Conservation (phyloP, 192 early-diverging fungal genomes). For the Coemansia sp. region DNA sequence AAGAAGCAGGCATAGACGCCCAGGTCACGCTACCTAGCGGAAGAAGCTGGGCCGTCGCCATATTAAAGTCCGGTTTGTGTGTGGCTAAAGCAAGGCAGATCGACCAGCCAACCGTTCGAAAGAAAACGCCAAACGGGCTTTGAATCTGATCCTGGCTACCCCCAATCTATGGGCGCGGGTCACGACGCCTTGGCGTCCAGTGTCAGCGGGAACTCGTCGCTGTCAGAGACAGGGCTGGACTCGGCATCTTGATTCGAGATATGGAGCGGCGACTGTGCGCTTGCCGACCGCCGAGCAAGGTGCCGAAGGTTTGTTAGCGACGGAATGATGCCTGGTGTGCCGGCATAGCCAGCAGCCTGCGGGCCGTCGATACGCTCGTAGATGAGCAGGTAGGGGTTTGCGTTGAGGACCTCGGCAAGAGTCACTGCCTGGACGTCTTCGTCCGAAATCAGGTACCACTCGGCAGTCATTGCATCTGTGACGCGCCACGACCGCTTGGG, state of each 20-base stretch:
- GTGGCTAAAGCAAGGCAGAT: background rate
- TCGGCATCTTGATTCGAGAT: background rate
- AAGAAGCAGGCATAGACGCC: too few relatives aligned
- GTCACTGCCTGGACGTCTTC: conserved; percentile 58
- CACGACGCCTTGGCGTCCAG: background rate
- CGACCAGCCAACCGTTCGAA: too few relatives aligned
- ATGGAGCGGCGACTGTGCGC: conserved; percentile 13
- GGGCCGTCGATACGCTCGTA: conserved; percentile 55
- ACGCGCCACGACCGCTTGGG: conserved; percentile 43
- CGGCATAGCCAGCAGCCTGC: conserved; percentile 16
- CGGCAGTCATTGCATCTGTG: conserved; percentile 39
- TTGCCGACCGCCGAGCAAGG: conserved; percentile 31
- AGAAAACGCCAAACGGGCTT: background rate
- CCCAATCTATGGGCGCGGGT: conserved; percentile 9
- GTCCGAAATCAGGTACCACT: conserved; percentile 68
- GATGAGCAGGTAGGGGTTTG: conserved; percentile 68
- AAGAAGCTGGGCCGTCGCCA: conserved; percentile 49
- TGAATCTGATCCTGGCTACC: too few relatives aligned
- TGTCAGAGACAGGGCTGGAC: background rate
- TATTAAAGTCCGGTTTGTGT: background rate
- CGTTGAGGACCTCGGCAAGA: conserved; percentile 55
- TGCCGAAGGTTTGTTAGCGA: conserved; percentile 40
- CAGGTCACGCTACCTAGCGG: conserved; percentile 38
- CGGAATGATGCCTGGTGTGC: conserved; percentile 35
- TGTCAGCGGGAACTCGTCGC: background rate